phyloP scores from a whole-genome alignment of 2,329 filamentous ascomycete species.

The Ophiocordyceps unilateralis region DNA sequence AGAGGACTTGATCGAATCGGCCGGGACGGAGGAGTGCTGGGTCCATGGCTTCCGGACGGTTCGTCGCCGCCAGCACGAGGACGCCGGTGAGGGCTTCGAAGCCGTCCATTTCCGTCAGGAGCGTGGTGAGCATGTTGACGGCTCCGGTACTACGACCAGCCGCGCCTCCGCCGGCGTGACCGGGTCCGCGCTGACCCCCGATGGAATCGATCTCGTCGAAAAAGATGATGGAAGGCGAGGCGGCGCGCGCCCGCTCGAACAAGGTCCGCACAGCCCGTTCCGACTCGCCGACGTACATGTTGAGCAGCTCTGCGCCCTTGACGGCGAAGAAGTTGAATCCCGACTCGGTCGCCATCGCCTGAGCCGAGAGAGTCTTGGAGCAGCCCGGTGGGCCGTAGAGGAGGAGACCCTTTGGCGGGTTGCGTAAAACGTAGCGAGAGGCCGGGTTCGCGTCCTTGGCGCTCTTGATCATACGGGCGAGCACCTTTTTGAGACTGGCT shows the following conservation, averaged over 20 bases:
- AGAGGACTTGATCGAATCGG: conserved; percentile 69
- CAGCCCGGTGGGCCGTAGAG: conserved; percentile 88
- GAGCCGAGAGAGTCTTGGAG: conserved; percentile 83
- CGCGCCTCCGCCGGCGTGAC: conserved; percentile 24
- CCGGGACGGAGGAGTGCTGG: conserved; percentile 73
- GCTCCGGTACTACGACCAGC: conserved; percentile 23
- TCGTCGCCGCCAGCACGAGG: conserved; percentile 78
- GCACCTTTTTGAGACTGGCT: conserved; percentile 48
- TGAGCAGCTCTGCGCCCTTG: conserved; percentile 82
- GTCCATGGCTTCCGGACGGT: conserved; percentile 74
- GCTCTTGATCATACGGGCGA: conserved; percentile 31
- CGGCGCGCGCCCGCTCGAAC: conserved; percentile 71
- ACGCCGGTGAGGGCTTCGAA: conserved; percentile 75
- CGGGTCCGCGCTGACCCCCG: conserved; percentile 30
- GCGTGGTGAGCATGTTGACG: conserved; percentile 72
- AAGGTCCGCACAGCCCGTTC: conserved; percentile 73
- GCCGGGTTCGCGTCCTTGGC: conserved; percentile 18
- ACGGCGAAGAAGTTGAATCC: conserved; percentile 89
- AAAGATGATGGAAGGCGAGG: conserved; percentile 83
- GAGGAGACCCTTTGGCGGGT: conserved; percentile 64
- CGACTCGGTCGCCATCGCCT: conserved; percentile 79
- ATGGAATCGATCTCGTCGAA: conserved; percentile 95
- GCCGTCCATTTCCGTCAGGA: conserved; percentile 91
- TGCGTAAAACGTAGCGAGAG: conserved; percentile 20
- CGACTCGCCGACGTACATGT: conserved; percentile 94